Conservation (phyloP, 257 asterid species). For the Misopates orontium region DNA sequence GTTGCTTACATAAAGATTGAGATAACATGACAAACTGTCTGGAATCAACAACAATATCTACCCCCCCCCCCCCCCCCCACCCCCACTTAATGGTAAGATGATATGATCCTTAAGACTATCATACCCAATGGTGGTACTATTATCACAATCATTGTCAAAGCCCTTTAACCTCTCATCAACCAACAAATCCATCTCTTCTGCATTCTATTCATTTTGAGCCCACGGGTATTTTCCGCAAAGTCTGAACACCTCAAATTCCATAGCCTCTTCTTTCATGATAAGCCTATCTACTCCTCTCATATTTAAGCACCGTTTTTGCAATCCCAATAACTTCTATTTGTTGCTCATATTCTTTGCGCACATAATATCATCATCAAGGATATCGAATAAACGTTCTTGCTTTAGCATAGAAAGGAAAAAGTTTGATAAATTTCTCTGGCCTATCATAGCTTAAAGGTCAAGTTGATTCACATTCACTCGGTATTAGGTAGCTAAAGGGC, state of each 20-base stretch:
- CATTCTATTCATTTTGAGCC: neutral
- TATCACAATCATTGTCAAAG: neutral
- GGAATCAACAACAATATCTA: neutral
- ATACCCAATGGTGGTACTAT: neutral
- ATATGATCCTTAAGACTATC: constrained; percentile 17
- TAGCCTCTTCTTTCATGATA: constrained; percentile 4
- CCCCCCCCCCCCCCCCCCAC: no score
- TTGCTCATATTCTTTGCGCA: neutral
- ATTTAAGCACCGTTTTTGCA: neutral
- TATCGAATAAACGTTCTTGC: neutral
- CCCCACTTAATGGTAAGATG: neutral
- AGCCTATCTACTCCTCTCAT: constrained; percentile 1
- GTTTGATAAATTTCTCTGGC: constrained; percentile 17
- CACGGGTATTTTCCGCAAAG: constrained; percentile 25
- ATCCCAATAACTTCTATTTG: neutral
- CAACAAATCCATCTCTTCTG: constrained; percentile 22
- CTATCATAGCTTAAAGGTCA: constrained; percentile 8
- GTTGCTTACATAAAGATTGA: no score
- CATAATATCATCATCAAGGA: constrained; percentile 32
- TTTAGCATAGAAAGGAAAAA: neutral
- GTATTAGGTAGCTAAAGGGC: no score
- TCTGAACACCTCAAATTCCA: constrained; percentile 20
- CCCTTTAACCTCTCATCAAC: neutral
- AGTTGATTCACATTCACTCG: no score
- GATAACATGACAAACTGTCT: no score